phyloP scores from a whole-genome alignment of 2,329 filamentous ascomycete species.

The Colletotrichum paranaense region DNA sequence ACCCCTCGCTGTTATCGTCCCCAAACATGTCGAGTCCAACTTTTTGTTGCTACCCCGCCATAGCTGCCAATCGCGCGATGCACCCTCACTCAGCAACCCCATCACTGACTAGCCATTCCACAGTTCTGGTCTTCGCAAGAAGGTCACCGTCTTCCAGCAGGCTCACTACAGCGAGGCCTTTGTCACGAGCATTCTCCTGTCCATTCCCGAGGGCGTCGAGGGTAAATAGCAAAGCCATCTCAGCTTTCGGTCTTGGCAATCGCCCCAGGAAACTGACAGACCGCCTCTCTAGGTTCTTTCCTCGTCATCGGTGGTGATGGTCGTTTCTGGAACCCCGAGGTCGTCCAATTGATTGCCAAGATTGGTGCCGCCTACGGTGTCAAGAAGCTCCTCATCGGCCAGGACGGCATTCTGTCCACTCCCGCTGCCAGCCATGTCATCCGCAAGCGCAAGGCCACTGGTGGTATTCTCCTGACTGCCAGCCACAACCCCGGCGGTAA shows the following conservation, averaged over 20 bases:
- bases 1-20: constrained; percentile 41
- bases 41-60: constrained; percentile 24
- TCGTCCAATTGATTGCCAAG: constrained; percentile 96
- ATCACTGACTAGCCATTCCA: constrained; percentile 22
- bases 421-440: constrained; percentile 97
- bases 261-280: constrained; percentile 4
- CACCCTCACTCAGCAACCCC: constrained; percentile 6
- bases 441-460: constrained; percentile 92
- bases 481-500: constrained; percentile 98
- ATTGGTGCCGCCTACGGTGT: constrained; percentile 97
- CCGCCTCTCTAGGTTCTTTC: constrained; percentile 68
- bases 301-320: constrained; percentile 98
- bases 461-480: constrained; percentile 95
- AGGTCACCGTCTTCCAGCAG: constrained; percentile 97
- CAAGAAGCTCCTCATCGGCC: constrained; percentile 97
- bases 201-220: constrained; percentile 93
- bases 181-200: constrained; percentile 91
- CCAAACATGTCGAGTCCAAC: constrained; percentile 40
- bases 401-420: constrained; percentile 95
- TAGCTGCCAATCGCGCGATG: constrained; percentile 26
- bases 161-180: constrained; percentile 97
- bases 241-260: neutral
- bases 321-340: constrained; percentile 96
- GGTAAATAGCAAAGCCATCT: constrained; percentile 57
- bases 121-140: constrained; percentile 98